Evolutionary conservation across 2,329 filamentous ascomycete genomes (phyloP), one percentile per base, ranked within the genome.

Genomic region (Claviceps digitariae): DNA sequence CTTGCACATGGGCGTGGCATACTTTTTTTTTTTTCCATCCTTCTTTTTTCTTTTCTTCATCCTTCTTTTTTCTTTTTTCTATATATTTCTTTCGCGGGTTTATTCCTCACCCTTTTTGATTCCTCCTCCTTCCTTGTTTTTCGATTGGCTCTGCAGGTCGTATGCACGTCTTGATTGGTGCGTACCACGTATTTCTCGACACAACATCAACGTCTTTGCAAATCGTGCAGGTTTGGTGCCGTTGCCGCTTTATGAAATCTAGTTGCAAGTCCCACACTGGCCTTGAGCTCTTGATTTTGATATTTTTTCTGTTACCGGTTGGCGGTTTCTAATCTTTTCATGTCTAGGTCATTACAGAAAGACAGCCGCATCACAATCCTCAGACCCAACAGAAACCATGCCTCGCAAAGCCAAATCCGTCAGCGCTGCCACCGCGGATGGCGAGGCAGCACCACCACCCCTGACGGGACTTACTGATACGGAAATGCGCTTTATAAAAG

Each of bases 401-500:
- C 51, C 54, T 29, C 54, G 52, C 25, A 53, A 53, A 48, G 31
- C 38, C 41, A 54, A 52, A n/a, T 12, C 12, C 23, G n/a, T 21
- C 23, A 21, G 21, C 17, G 12, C 48, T 20, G 23, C 25, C n/a
- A 12, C 48, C 20, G 10, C 29, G 34, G 56, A 57, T 25, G 61
- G 54, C 46, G 56, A 60, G 0, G 31, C 54, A 10, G 52, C 61
- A 23, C 49, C 29, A 10, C 52, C 61, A 23, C 49, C 29, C 4
- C 2, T 15, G 9, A 4, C 15, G 25, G 64, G 62, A 10, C 60
- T 71, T 47, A 71, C 63, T 12, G 63, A 67, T 1, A 59, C 55
- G 21, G 70, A 72, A 38, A 59, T 67, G 44, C 63, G 65, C 31
- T 70, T 72, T 59, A 64, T 72, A 60, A 69, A 70, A 52, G 65